Percentiles rank a stretch among this genome's conserved stretches.
phyloP scores from a whole-genome alignment of 2,329 filamentous ascomycete species.

The Verticillium albo-atrum region DNA sequence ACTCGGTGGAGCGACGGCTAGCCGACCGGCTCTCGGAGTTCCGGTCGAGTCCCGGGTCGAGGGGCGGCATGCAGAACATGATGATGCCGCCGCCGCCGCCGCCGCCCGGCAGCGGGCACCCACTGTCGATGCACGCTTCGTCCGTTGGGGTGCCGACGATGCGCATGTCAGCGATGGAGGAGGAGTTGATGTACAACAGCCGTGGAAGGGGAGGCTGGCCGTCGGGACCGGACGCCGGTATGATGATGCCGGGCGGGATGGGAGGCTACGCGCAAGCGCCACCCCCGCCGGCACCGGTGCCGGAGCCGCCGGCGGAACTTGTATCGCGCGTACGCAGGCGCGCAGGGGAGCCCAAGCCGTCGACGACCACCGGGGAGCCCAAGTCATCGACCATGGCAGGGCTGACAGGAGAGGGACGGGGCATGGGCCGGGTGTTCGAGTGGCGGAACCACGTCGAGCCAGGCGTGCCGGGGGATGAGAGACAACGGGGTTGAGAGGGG shows the following conservation, averaged over 20 bases:
- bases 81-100: slow-evolving; percentile 8
- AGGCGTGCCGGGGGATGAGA: slow-evolving; percentile 28
- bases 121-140: not conserved
- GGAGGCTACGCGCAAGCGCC: not conserved
- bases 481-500: slow-evolving; percentile 11
- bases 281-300: slow-evolving; percentile 12
- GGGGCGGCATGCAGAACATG: slow-evolving; percentile 12
- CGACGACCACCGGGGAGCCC: slow-evolving; percentile 25
- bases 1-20: slow-evolving; percentile 44
- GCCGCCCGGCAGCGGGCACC: not conserved
- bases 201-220: not conserved
- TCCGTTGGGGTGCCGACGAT: not conserved
- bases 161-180: not conserved
- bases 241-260: not conserved
- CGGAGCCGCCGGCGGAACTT: slow-evolving; percentile 16
- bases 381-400: slow-evolving; percentile 42
- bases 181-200: not conserved
- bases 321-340: slow-evolving; percentile 22
- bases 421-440: slow-evolving; percentile 42
- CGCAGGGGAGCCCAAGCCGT: slow-evolving; percentile 26
- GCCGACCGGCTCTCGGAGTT: slow-evolving; percentile 46
- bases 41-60: slow-evolving; percentile 24
- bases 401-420: slow-evolving; percentile 37
- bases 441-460: slow-evolving; percentile 45
- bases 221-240: not conserved